Evolutionary conservation across 148 eudicot genomes (phyloP), one percentile per base, ranked within the genome.

Genomic region (Gaultheria prostrata): DNA sequence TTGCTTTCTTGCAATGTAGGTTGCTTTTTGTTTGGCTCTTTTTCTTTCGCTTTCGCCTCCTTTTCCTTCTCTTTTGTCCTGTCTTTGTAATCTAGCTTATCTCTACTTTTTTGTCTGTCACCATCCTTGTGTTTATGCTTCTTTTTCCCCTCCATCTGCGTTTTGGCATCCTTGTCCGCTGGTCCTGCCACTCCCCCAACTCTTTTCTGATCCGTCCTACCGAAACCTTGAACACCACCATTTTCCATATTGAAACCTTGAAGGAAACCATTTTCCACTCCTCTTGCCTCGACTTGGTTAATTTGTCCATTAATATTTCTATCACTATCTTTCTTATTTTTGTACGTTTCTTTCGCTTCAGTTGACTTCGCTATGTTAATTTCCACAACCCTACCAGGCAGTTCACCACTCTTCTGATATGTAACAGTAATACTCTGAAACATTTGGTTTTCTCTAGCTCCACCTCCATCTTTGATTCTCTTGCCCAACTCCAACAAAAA

Each of bases 381-480:
- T 83, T 83, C 86, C 12, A 77, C 78, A 63, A 76, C 53, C 79
- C 72, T 85, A 49, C 81, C 84, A 13, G 48, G 53, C 17, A 59
- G 53, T 32, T 76, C 85, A 72, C 30, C 61, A 30, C 81, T 76
- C 76, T 24, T 82, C 48, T 79, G 83, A 82, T 79, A 77, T 46
- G 56, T 79, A 77, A 33, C 71, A 30, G 54, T 65, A 79, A 51
- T 46, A 80, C 59, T 83, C 51, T 49, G 79, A 80, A 85, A 83
- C 45, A 51, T 57, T 77, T 82, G 73, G 65, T 61, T 86, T 80
- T 87, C 87, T 53, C 82, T 82, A 53, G 92, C 87, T 76, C 85
- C 88, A 76, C 82, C 87, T 75, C 83, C 86, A 51, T 88, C 80
- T 63, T 82, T 83, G 82, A 85, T 81, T 87, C 90, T 87, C 84